phyloP scores from a whole-genome alignment of 73 alveolate genomes.

The Tetrahymena malaccensis region DNA sequence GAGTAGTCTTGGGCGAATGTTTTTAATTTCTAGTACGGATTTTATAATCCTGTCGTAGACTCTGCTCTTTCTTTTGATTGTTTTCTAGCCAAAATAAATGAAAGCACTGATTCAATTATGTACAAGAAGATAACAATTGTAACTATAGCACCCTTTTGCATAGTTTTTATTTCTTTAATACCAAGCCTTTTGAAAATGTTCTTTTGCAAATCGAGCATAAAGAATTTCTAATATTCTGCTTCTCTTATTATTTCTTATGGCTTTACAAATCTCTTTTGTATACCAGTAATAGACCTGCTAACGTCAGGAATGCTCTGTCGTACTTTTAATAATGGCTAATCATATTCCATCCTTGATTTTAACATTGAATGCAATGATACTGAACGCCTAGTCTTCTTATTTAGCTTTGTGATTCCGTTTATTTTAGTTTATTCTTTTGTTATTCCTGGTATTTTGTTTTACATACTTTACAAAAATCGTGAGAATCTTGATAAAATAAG shows the following conservation, averaged over 20 bases:
- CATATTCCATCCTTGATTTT: neutral
- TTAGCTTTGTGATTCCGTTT: neutral
- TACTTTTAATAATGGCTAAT: neutral
- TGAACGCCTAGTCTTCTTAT: neutral
- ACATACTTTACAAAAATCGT: neutral
- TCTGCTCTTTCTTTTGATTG: neutral
- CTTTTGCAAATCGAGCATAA: neutral
- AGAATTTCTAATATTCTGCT: neutral
- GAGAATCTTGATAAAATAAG: neutral
- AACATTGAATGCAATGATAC: neutral
- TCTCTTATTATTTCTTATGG: neutral
- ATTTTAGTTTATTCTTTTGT: neutral
- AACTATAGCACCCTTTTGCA: neutral
- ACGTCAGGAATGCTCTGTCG: neutral
- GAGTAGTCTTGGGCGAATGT: neutral
- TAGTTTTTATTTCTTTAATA: neutral
- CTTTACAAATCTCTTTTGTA: neutral
- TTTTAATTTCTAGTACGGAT: neutral
- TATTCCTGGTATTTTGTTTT: neutral
- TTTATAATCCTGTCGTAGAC: neutral
- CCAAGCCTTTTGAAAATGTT: neutral
- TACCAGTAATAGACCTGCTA: neutral
- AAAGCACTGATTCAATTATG: neutral
- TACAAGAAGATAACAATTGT: neutral
- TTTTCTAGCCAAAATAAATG: neutral